A percentile compares a stretch with the other conserved stretches of the same genome.
These are phyloP conservation scores for Yarrowia yakushimensis DNA, from an alignment of 805 yeast species.

Conservation along the genomic window DNA sequence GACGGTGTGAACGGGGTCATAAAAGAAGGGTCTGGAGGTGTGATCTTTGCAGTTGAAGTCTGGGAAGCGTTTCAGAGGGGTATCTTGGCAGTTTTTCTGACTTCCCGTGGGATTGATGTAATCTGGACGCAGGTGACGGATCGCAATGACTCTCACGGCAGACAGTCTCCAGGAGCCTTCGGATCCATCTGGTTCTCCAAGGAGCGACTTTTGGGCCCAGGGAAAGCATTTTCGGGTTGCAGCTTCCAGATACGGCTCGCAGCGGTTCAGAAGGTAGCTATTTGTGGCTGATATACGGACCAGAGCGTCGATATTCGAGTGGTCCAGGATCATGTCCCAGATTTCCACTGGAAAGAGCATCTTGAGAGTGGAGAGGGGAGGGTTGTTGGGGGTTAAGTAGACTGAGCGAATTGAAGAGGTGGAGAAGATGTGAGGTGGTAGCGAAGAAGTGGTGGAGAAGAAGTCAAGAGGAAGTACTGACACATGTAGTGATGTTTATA, in stretches of 20 bases:
- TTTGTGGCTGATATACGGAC: neutral
- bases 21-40: neutral
- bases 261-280: neutral
- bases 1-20: neutral
- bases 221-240: neutral
- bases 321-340: neutral
- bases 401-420: too few species aligned
- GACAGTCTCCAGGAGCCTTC: neutral
- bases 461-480: too few species aligned
- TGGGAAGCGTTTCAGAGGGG: neutral
- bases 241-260: neutral
- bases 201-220: neutral
- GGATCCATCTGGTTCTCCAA: neutral
- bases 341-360: neutral
- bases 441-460: too few species aligned
- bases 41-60: neutral
- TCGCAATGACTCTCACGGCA: neutral
- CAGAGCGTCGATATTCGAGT: neutral
- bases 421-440: too few species aligned
- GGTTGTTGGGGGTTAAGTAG: too few species aligned
- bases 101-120: neutral
- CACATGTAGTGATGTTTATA: too few species aligned
- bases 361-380: too few species aligned
- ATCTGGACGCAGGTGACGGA: neutral
- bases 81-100: neutral